phyloP scores from a whole-genome alignment of 768 basidiomycete species.

The Leccinum longicurvipes region DNA sequence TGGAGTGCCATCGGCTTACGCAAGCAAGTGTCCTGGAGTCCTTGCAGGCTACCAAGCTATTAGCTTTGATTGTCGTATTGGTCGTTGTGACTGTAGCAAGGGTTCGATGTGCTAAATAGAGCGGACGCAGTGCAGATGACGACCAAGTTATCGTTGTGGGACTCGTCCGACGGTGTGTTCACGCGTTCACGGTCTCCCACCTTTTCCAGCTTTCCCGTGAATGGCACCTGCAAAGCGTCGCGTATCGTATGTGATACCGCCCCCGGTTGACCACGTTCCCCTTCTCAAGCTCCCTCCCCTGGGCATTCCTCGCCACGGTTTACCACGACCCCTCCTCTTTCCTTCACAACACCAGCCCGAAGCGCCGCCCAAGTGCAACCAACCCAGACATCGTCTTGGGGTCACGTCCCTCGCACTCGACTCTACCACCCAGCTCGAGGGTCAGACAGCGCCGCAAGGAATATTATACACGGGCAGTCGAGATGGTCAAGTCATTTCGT shows the following conservation, averaged over 20 bases:
- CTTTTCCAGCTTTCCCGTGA: slow-evolving; percentile 7
- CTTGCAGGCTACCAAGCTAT: background rate
- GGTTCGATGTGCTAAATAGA: background rate
- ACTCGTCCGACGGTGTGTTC: background rate
- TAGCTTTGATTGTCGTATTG: background rate
- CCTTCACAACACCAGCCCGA: slow-evolving; percentile 30
- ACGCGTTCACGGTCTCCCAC: background rate
- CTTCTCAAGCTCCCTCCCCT: slow-evolving; percentile 69
- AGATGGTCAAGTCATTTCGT: slow-evolving; percentile 83
- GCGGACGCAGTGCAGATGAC: slow-evolving; percentile 7
- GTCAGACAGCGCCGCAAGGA: slow-evolving; percentile 67
- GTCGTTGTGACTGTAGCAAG: background rate
- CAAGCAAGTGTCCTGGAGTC: slow-evolving; percentile 2
- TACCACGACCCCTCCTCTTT: slow-evolving; percentile 64
- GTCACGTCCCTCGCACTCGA: slow-evolving; percentile 88
- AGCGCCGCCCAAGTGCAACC: slow-evolving; percentile 26
- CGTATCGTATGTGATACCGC: slow-evolving; percentile 86
- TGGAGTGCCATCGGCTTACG: slow-evolving; percentile 19
- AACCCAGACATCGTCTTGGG: slow-evolving; percentile 85
- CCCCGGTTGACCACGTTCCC: slow-evolving; percentile 59
- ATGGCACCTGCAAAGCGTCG: slow-evolving; percentile 56
- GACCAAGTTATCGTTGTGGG: background rate
- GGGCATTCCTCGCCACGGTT: slow-evolving; percentile 61
- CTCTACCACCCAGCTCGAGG: slow-evolving; percentile 71
- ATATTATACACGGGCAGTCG: slow-evolving; percentile 89